These are phyloP conservation scores for Microcera coccophila DNA, from an alignment of 2,329 filamentous ascomycete species.

Conservation along the genomic window DNA sequence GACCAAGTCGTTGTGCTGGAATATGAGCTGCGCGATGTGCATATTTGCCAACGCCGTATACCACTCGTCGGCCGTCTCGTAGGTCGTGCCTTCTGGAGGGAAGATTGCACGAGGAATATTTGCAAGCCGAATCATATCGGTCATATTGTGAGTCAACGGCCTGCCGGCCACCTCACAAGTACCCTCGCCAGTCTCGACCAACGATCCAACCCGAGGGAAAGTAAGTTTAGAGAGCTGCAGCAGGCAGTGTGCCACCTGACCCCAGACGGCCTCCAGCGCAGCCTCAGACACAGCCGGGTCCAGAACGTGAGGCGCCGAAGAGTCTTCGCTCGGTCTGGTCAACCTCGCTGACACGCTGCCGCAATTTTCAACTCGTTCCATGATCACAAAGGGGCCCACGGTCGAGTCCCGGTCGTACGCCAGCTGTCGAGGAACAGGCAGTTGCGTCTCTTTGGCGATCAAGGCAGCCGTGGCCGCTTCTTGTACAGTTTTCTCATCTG, in stretches of 20 bases:
- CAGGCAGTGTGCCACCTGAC: constrained; percentile 36
- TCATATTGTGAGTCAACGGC: constrained; percentile 43
- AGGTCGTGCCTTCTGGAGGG: constrained; percentile 20
- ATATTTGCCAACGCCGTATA: constrained; percentile 37
- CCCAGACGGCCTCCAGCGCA: constrained; percentile 31
- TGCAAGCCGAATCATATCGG: constrained; percentile 30
- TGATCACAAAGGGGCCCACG: constrained; percentile 23
- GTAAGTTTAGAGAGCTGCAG: constrained; percentile 34
- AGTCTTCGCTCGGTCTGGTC: constrained; percentile 14
- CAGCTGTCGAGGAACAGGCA: constrained; percentile 24
- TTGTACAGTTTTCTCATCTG: constrained; percentile 19
- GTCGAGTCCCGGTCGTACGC: constrained; percentile 18
- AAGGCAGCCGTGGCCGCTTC: constrained; percentile 22
- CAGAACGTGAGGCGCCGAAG: constrained; percentile 18
- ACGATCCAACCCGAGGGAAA: constrained; percentile 38
- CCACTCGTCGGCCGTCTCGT: constrained; percentile 33
- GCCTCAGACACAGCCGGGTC: constrained; percentile 25
- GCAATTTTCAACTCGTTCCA: constrained; percentile 17
- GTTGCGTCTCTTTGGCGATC: constrained; percentile 15
- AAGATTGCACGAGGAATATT: constrained; percentile 23
- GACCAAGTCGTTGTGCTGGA: constrained; percentile 40
- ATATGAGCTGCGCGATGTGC: constrained; percentile 37
- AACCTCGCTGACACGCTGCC: constrained; percentile 18
- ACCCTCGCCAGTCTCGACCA: constrained; percentile 25
- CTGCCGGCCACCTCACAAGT: constrained; percentile 28